A percentile compares a stretch with the other conserved stretches of the same genome.
These are phyloP conservation scores for Crithidia brevicula DNA, from an alignment of 208 protist species.

Conservation along the genomic window DNA sequence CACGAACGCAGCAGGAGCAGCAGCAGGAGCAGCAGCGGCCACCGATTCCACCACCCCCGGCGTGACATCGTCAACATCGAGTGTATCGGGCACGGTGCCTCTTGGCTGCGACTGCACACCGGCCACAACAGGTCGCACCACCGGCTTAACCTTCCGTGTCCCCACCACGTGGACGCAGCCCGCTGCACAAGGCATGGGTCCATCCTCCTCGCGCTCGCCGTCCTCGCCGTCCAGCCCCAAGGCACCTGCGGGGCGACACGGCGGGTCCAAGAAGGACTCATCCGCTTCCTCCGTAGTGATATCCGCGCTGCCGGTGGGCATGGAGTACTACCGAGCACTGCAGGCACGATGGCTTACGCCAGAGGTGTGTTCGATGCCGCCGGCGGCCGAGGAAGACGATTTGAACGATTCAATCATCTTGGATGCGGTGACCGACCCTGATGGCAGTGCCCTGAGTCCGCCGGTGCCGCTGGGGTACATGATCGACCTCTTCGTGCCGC, in stretches of 20 bases:
- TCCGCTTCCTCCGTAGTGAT: background rate
- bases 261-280: background rate
- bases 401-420: conserved; percentile 55
- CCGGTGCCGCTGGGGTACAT: conserved; percentile 71
- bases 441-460: conserved; percentile 43
- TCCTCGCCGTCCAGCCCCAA: conserved; percentile 3
- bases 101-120: conserved; percentile 31
- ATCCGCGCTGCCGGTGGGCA: conserved; percentile 46
- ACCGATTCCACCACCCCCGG: background rate
- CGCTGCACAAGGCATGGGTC: background rate
- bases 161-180: conserved; percentile 25
- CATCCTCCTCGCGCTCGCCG: background rate
- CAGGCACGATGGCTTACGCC: conserved; percentile 44
- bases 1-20: background rate
- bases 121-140: conserved; percentile 41
- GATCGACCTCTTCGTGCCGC: conserved; percentile 69
- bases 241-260: background rate
- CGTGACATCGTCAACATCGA: background rate
- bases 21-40: background rate
- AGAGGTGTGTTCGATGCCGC: conserved; percentile 20
- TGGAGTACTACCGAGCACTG: conserved; percentile 58
- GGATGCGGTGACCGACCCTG: conserved; percentile 39
- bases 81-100: background rate
- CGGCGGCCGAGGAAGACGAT: conserved; percentile 37
- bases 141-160: conserved; percentile 34